phyloP scores from a whole-genome alignment of 805 yeast genomes.

The Metschnikowia koreensis region DNA sequence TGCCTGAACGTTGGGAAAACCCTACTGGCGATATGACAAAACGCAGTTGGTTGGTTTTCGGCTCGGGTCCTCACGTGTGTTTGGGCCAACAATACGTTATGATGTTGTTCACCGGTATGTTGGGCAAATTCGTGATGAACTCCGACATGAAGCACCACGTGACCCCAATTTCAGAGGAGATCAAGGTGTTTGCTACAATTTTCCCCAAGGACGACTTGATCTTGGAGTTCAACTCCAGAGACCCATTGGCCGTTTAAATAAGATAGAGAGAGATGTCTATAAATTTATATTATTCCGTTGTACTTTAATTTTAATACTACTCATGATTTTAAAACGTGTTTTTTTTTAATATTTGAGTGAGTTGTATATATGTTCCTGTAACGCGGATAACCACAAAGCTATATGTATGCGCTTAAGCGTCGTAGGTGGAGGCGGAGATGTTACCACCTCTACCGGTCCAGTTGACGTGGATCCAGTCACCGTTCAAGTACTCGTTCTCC shows the following conservation, averaged over 20 bases:
- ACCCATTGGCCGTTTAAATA: conserved; percentile 35
- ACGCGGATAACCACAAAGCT: not conserved
- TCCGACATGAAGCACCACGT: conserved; percentile 80
- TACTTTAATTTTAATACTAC: not conserved
- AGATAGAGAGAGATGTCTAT: too few relatives aligned
- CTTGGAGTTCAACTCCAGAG: conserved; percentile 68
- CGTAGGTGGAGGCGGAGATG: conserved; percentile 91
- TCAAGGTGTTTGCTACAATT: conserved; percentile 95
- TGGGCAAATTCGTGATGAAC: conserved; percentile 85
- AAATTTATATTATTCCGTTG: not conserved
- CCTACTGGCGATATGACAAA: conserved; percentile 71
- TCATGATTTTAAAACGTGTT: not conserved
- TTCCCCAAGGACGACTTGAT: conserved; percentile 96
- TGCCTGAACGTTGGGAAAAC: conserved; percentile 96
- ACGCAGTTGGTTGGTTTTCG: conserved; percentile 95
- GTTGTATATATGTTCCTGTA: not conserved
- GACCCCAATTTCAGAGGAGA: conserved; percentile 84
- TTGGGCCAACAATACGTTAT: conserved; percentile 92
- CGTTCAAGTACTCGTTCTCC: conserved; percentile 75
- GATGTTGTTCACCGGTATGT: conserved; percentile 82
- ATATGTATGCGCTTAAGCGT: conserved; percentile 54
- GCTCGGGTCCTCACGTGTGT: conserved; percentile 96
- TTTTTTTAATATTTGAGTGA: conserved; percentile 1
- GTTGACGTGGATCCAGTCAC: conserved; percentile 89
- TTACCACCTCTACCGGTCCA: conserved; percentile 99